phyloP scores from a whole-genome alignment of 1,284 basidiomycete species.

The Rhizopogon parksii region DNA sequence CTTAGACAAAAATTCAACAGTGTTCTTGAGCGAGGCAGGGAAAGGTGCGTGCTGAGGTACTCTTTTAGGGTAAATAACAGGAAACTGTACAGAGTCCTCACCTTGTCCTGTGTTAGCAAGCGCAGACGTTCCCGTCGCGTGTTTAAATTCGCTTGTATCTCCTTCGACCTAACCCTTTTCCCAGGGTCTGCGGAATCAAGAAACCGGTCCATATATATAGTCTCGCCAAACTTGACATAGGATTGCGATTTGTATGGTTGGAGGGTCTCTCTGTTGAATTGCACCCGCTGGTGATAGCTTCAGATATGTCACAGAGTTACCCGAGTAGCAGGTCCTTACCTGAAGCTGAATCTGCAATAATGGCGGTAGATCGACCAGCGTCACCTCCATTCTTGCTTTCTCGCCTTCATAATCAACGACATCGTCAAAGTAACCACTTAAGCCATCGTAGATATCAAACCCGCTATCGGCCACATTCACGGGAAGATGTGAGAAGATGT shows the following conservation, averaged over 20 bases:
- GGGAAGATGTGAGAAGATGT: constrained; percentile 89
- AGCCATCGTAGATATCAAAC: constrained; percentile 88
- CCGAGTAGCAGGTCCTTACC: constrained; percentile 36
- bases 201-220: constrained; percentile 89
- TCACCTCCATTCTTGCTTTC: constrained; percentile 83
- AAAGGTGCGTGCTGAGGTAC: constrained; percentile 50
- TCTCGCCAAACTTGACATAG: constrained; percentile 86
- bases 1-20: constrained; percentile 48
- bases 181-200: constrained; percentile 66
- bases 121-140: constrained; percentile 60
- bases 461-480: constrained; percentile 88
- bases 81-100: constrained; percentile 24
- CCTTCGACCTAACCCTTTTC: constrained; percentile 66
- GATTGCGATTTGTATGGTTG: constrained; percentile 95
- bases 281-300: constrained; percentile 63
- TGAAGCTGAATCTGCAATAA: constrained; percentile 93
- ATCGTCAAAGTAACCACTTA: constrained; percentile 90
- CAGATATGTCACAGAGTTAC: background rate
- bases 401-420: constrained; percentile 85
- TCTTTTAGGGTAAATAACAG: constrained; percentile 2
- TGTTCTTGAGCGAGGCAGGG: constrained; percentile 43
- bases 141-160: constrained; percentile 61
- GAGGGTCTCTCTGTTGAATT: constrained; percentile 88
- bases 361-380: constrained; percentile 82
- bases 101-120: constrained; percentile 63